These are phyloP conservation scores for Nicotiana paniculata DNA, from an alignment of 257 asterid genomes.

Conservation along the genomic window DNA sequence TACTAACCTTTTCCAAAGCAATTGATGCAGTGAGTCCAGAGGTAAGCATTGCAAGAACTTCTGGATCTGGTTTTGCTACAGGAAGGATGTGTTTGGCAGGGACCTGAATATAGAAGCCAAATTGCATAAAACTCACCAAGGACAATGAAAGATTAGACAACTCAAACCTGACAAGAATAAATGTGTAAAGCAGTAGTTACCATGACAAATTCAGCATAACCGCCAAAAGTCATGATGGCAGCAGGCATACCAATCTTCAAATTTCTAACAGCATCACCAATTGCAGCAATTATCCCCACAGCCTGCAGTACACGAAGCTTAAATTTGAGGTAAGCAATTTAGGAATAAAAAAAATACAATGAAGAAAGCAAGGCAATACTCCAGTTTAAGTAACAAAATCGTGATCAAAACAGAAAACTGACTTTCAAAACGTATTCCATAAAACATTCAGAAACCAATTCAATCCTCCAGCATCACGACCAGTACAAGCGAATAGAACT, in stretches of 20 bases:
- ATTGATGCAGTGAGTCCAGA: slow-evolving; percentile 97
- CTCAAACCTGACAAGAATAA: neutral
- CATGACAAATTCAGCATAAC: slow-evolving; percentile 81
- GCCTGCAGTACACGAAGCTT: slow-evolving; percentile 44
- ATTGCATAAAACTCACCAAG: slow-evolving; percentile 2
- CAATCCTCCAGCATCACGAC: neutral
- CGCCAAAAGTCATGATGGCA: slow-evolving; percentile 86
- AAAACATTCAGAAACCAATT: neutral
- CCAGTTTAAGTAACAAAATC: neutral
- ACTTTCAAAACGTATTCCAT: neutral
- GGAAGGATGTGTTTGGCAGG: slow-evolving; percentile 81
- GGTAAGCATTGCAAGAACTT: slow-evolving; percentile 96
- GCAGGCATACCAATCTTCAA: slow-evolving; percentile 88
- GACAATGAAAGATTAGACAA: neutral
- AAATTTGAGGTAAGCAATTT: slow-evolving; percentile 7
- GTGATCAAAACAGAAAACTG: neutral
- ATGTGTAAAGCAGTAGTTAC: slow-evolving; percentile 24
- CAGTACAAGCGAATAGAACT: neutral
- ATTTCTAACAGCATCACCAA: slow-evolving; percentile 79
- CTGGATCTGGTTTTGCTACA: slow-evolving; percentile 91
- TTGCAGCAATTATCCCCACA: slow-evolving; percentile 88
- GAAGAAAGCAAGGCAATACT: neutral
- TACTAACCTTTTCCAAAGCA: slow-evolving; percentile 78
- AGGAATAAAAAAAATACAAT: neutral
- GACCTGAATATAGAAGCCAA: slow-evolving; percentile 42